phyloP scores from a whole-genome alignment of 768 basidiomycete genomes.

The Dacryopinax spathularia region DNA sequence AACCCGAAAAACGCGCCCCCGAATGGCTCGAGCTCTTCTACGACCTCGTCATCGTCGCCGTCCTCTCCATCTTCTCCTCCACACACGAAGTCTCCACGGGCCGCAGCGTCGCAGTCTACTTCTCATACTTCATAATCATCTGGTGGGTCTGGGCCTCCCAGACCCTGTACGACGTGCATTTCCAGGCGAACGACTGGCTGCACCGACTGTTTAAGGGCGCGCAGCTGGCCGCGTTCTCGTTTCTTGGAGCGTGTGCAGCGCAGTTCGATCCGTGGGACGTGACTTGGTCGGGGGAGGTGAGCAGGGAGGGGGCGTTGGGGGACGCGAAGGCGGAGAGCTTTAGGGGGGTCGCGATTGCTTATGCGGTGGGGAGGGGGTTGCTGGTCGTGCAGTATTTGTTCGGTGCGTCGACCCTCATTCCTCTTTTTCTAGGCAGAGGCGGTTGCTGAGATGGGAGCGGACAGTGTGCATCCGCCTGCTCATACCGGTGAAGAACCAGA shows the following conservation, averaged over 20 bases:
- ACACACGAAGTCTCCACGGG: background rate
- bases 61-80: background rate
- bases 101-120: constrained; percentile 1
- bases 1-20: background rate
- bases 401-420: background rate
- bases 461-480: background rate
- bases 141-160: constrained; percentile 9
- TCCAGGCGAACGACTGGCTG: constrained; percentile 7
- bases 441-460: background rate
- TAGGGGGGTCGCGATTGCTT: constrained; percentile 1
- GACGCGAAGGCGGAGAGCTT: background rate
- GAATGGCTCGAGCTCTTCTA: constrained; percentile 2
- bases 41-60: constrained; percentile 4
- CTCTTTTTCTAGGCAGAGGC: background rate
- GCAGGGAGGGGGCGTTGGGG: background rate
- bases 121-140: constrained; percentile 6
- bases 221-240: constrained; percentile 3
- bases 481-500: constrained; percentile 1
- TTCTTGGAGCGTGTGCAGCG: background rate
- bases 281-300: background rate
- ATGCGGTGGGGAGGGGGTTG: constrained; percentile 2
- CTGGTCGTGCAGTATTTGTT: constrained; percentile 2
- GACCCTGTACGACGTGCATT: constrained; percentile 6
- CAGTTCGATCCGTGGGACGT: constrained; percentile 3
- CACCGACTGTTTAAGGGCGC: constrained; percentile 6